Evolutionary conservation across 176 grass and related monocot genomes (phyloP).

Genomic region (Oryza coarctata): DNA sequence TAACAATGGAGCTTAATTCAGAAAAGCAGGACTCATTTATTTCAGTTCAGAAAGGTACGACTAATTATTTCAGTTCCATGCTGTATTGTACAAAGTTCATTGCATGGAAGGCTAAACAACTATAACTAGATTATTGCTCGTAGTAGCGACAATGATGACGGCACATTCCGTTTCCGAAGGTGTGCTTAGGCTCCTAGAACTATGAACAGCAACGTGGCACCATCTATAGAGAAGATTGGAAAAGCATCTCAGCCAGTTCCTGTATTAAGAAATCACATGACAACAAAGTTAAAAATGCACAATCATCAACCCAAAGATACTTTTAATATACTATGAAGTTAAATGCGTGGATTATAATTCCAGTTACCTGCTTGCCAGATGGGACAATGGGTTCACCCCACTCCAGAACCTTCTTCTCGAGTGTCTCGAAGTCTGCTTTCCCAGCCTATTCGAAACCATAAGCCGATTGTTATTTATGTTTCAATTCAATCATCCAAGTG

Average conservation of each 20-base stretch:
- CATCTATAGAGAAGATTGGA: conserved; percentile 80
- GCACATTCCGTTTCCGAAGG: neutral
- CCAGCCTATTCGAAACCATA: conserved; percentile 58
- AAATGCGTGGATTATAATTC: neutral
- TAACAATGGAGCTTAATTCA: neutral
- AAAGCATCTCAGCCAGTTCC: conserved; percentile 84
- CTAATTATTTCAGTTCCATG: conserved; percentile 31
- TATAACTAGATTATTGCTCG: conserved; percentile 1
- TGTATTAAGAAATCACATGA: conserved; percentile 35
- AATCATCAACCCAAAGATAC: neutral
- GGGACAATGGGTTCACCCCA: conserved; percentile 87
- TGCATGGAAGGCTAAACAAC: conserved; percentile 10
- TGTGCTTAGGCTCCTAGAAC: neutral
- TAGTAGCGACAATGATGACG: neutral
- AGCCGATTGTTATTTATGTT: neutral
- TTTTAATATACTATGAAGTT: neutral
- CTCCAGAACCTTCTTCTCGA: conserved; percentile 85
- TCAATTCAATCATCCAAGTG: neutral
- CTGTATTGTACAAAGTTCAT: conserved; percentile 36
- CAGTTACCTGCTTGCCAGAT: conserved; percentile 82
- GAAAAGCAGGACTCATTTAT: conserved; percentile 18
- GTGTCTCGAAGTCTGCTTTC: conserved; percentile 76
- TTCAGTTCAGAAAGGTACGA: conserved; percentile 14
- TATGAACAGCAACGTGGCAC: neutral
- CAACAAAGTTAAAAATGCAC: neutral